phyloP scores from a whole-genome alignment of 331 rosid species.

The Malus hybrid region DNA sequence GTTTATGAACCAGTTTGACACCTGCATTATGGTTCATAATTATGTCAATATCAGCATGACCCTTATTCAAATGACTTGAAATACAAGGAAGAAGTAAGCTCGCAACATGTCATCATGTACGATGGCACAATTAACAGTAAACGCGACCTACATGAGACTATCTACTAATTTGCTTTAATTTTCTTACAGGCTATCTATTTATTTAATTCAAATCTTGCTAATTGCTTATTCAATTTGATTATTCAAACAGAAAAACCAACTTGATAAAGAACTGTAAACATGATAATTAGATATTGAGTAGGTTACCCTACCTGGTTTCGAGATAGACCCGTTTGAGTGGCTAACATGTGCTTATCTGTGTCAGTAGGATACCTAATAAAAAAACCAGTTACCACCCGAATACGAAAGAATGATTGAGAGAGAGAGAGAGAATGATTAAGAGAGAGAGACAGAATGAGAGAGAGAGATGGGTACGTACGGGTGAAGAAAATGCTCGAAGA shows the following conservation, averaged over 20 bases:
- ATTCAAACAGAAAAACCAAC: neutral
- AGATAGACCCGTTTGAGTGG: slow-evolving; percentile 89
- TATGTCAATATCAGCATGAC: neutral
- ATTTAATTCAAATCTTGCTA: neutral
- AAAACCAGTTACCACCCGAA: neutral
- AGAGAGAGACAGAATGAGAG: neutral
- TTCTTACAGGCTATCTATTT: neutral
- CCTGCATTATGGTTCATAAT: slow-evolving; percentile 35
- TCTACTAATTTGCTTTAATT: neutral
- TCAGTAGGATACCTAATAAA: slow-evolving; percentile 63
- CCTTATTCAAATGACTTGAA: neutral
- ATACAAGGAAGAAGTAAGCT: neutral
- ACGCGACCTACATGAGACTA: neutral
- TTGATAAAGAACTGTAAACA: neutral
- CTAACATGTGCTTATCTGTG: slow-evolving; percentile 92
- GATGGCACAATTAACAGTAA: neutral
- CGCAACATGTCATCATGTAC: neutral
- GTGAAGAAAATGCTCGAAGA: slow-evolving; percentile 97
- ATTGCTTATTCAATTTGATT: neutral
- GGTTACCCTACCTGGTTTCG: slow-evolving; percentile 78
- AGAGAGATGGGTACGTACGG: slow-evolving; percentile 51
- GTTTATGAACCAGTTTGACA: slow-evolving; percentile 96
- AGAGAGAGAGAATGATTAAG: neutral
- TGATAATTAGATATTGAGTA: slow-evolving; percentile 14
- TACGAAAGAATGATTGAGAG: too few relatives aligned